Base-by-base conservation (phyloP, 2,329 filamentous ascomycete species). In the Magnaporthiopsis incrustans region DNA sequence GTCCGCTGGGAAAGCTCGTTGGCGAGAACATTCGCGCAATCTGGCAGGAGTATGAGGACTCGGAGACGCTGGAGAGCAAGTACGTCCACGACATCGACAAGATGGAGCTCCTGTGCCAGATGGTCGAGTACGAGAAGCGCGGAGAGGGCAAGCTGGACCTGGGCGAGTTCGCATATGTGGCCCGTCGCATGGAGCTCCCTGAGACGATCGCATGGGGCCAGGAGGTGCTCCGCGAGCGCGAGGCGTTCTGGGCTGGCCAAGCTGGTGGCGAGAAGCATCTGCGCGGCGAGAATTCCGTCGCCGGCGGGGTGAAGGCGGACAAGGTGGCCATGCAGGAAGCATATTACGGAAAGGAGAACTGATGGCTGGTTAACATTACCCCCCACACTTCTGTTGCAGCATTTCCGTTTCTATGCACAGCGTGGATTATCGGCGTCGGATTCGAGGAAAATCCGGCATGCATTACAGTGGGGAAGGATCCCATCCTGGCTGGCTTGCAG, bases 71-170 rank as follows among this genome's bases (percentile, higher is more conserved):
- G 18, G 94, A 99, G 74, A 91, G 89, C 69, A 82, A 88, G 66
- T 98, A 94, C 68, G 95, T 99, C 58, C 95, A 99, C 75, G 95
- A 99, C 74, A 86, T 99, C 65, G 95, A 99, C 78, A 98, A 98
- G 86, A 87, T 99, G 75, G 95, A 99, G 79, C 80, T 99, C 68
- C 78, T 99, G 66, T 79, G 96, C 72, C 95, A 99, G 79, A 97
- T 97, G 90, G 80, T 96, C 35, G 95, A 99, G 76, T 99, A 99
- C 73, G 95, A 99, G 83, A 88, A 89, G 70, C 78, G 82, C 15
- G 81, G 85, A 61, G 77, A 87, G 64, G 85, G 85, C 33, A 77
- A 79, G 67, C 75, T 92, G 56, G 92, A 98, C 74, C 78, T 99
- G 62, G 86, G 89, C 63, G 95, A 99, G 78, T 98, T 99, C 70